Conservation (phyloP, 495 filamentous ascomycete species). For the Penicillium angulare region DNA sequence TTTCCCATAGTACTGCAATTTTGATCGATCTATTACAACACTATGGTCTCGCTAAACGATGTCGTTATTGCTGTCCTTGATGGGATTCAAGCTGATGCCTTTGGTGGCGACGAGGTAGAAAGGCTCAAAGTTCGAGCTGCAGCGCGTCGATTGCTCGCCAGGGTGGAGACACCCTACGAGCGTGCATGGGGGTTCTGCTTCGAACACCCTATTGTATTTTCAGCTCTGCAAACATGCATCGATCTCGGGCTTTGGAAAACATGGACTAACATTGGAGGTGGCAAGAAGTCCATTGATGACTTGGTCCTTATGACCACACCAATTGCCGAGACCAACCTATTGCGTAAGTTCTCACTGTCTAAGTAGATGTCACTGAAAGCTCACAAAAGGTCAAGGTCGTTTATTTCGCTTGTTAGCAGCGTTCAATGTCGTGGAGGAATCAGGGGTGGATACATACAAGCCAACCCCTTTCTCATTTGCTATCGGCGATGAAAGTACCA, state of each 20-base stretch:
- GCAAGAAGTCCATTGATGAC: conserved; percentile 23
- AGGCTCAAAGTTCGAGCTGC: conserved; percentile 27
- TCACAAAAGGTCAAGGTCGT: conserved; percentile 26
- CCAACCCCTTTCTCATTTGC: conserved; percentile 37
- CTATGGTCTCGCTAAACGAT: conserved; percentile 10
- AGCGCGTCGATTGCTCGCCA: conserved; percentile 25
- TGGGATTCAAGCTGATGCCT: conserved; percentile 16
- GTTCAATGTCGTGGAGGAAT: conserved; percentile 37
- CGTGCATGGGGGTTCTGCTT: conserved; percentile 31
- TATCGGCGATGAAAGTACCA: conserved; percentile 33
- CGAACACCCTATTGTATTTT: conserved; percentile 28
- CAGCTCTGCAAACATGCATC: conserved; percentile 30
- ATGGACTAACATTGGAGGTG: conserved; percentile 24
- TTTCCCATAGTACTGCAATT: neutral
- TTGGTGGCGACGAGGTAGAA: conserved; percentile 24
- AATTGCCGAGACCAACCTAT: conserved; percentile 22
- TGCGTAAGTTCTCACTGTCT: conserved; percentile 15
- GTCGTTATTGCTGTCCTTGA: conserved; percentile 22
- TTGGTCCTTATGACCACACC: conserved; percentile 19
- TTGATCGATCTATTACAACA: neutral
- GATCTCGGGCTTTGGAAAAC: conserved; percentile 26
- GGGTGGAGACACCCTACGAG: conserved; percentile 28
- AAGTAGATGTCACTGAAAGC: neutral
- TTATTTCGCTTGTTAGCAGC: conserved; percentile 41
- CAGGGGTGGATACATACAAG: conserved; percentile 28